phyloP scores from a whole-genome alignment of 164 flowering plant genomes.

The Paratinospora sagittata region DNA sequence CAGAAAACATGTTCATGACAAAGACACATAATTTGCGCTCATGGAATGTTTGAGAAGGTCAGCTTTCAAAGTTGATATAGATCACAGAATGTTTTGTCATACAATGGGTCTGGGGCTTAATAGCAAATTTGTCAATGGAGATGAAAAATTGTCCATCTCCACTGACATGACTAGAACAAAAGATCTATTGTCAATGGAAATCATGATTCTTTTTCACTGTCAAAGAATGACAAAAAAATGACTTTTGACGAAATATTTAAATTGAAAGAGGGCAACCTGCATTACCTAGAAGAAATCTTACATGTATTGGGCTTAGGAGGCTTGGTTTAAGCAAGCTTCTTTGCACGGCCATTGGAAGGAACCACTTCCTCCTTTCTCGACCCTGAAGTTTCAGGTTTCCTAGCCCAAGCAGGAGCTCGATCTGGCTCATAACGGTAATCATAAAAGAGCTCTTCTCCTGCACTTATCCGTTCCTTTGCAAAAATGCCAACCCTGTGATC shows the following conservation, averaged over 20 bases:
- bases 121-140: not conserved
- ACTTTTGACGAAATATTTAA: not conserved
- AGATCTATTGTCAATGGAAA: not conserved
- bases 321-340: slow-evolving; percentile 66
- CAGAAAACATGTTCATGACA: not conserved
- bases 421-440: slow-evolving; percentile 97
- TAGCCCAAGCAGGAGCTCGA: slow-evolving; percentile 98
- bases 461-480: slow-evolving; percentile 83
- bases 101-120: not conserved
- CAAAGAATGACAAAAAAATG: slow-evolving; percentile 38
- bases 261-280: not conserved
- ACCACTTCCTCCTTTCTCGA: slow-evolving; percentile 63
- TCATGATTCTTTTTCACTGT: slow-evolving; percentile 12
- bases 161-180: not conserved
- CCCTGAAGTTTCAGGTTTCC: slow-evolving; percentile 81
- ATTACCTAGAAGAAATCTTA: not conserved
- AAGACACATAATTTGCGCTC: not conserved
- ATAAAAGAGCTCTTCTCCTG: slow-evolving; percentile 95
- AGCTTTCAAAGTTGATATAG: not conserved
- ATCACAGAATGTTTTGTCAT: not conserved
- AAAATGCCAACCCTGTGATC: slow-evolving; percentile 98
- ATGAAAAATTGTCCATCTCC: slow-evolving; percentile 2
- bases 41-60: not conserved
- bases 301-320: not conserved
- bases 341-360: slow-evolving; percentile 80